Conservation (phyloP, 2,329 filamentous ascomycete genomes). For the Cladophialophora exuberans region DNA sequence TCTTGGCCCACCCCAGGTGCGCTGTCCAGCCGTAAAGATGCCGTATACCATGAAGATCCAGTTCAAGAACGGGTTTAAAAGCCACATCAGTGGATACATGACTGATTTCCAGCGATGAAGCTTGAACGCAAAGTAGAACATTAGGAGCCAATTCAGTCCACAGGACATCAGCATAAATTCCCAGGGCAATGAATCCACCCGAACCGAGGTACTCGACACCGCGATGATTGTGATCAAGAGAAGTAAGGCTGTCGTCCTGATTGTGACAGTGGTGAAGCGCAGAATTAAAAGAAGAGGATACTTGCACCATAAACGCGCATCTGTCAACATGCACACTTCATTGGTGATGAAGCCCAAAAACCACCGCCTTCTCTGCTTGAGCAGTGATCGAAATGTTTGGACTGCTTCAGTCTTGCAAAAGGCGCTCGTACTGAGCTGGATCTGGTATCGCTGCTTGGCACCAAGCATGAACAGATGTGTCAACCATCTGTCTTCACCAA, state of each 20-base stretch:
- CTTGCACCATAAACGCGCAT: conserved; percentile 85
- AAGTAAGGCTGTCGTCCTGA: conserved; percentile 87
- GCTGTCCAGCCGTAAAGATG: conserved; percentile 89
- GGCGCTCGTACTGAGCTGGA: conserved; percentile 95
- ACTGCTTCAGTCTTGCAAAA: conserved; percentile 99
- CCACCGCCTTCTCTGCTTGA: conserved; percentile 95
- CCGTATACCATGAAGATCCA: conserved; percentile 99
- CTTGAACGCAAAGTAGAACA: conserved; percentile 92
- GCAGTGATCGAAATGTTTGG: conserved; percentile 78
- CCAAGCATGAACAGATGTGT: conserved; percentile 99
- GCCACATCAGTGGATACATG: conserved; percentile 94
- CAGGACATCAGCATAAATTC: conserved; percentile 93
- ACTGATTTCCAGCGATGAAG: conserved; percentile 89
- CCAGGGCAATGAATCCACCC: conserved; percentile 76
- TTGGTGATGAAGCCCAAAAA: conserved; percentile 98
- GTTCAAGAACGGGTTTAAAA: conserved; percentile 95
- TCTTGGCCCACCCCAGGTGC: conserved; percentile 93
- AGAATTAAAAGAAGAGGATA: conserved; percentile 87
- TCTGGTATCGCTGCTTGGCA: conserved; percentile 88
- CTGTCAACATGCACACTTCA: conserved; percentile 96
- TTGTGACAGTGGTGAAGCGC: conserved; percentile 94
- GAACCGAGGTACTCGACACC: conserved; percentile 80
- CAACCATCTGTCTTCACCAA: conserved; percentile 95
- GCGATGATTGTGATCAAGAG: conserved; percentile 94
- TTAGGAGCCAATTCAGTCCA: conserved; percentile 90